Conservation (phyloP, 2,329 filamentous ascomycete genomes). For the Pestalotiopsis sp. region DNA sequence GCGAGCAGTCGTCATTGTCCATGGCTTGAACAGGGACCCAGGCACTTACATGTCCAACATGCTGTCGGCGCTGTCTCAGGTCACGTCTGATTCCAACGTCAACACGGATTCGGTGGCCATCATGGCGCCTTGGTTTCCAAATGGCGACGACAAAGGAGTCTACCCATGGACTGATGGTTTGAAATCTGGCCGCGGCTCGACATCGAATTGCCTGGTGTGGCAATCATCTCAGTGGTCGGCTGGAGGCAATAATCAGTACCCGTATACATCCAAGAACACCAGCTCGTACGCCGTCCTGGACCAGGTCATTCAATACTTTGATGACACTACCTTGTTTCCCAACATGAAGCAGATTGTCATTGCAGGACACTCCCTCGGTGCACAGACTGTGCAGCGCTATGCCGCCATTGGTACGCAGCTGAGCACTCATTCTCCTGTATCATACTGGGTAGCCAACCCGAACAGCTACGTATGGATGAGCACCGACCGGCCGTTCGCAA, state of each 20-base stretch:
- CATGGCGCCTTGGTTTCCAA: conserved; percentile 7
- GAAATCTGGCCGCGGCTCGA: conserved; percentile 1
- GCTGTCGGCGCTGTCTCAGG: conserved; percentile 7
- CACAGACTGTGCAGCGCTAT: conserved; percentile 9
- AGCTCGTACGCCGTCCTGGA: conserved; percentile 6
- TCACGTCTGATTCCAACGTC: conserved; percentile 1
- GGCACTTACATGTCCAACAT: conserved; percentile 8
- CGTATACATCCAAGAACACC: background rate
- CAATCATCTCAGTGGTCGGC: conserved; percentile 7
- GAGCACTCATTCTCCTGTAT: background rate
- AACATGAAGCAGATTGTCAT: conserved; percentile 12
- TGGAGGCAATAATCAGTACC: conserved; percentile 10
- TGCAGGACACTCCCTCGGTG: conserved; percentile 8
- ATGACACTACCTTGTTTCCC: conserved; percentile 1
- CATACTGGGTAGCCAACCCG: conserved; percentile 7
- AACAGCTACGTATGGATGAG: conserved; percentile 8
- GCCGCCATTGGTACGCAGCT: conserved; percentile 9
- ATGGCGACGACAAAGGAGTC: conserved; percentile 3
- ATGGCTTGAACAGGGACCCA: conserved; percentile 5
- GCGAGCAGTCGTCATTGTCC: conserved; percentile 9
- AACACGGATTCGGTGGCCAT: conserved; percentile 8
- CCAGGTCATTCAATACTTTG: conserved; percentile 10
- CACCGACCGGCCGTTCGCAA: conserved; percentile 6
- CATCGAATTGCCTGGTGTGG: background rate
- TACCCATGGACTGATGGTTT: conserved; percentile 8